Percentiles rank a stretch among this genome's conserved stretches.
These are phyloP conservation scores for Lagenaria siceraria DNA, from an alignment of 306 rosid genomes.

Conservation along the genomic window DNA sequence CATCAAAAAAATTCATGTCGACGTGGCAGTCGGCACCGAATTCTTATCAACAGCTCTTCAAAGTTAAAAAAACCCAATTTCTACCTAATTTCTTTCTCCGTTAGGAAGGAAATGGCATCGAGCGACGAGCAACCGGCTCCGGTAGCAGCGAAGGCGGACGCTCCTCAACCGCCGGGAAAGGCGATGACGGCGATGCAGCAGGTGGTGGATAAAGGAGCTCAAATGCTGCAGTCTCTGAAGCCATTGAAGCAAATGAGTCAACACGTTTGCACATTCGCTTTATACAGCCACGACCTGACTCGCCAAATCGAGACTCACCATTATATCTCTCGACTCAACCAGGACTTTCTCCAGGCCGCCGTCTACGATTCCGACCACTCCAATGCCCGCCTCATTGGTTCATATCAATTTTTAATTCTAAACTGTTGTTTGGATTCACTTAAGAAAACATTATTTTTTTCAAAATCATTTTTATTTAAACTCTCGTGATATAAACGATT, in stretches of 20 bases:
- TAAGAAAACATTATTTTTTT: no score
- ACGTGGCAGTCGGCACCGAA: neutral
- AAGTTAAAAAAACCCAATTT: no score
- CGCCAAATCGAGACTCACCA: slow-evolving; percentile 69
- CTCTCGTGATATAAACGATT: no score
- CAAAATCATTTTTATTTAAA: no score
- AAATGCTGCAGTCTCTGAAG: slow-evolving; percentile 42
- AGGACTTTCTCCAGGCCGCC: slow-evolving; percentile 59
- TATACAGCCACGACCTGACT: slow-evolving; percentile 49
- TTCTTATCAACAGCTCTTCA: neutral
- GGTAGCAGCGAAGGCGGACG: slow-evolving; percentile 9
- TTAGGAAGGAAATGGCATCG: slow-evolving; percentile 23
- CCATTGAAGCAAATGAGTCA: slow-evolving; percentile 49
- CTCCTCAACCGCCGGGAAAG: slow-evolving; percentile 23
- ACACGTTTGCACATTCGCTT: slow-evolving; percentile 50
- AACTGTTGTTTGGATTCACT: no score
- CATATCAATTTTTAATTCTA: neutral
- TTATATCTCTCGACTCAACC: slow-evolving; percentile 35
- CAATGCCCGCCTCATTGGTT: slow-evolving; percentile 44
- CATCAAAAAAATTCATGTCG: neutral
- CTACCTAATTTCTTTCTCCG: neutral
- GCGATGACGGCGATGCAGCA: slow-evolving; percentile 34
- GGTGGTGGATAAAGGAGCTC: slow-evolving; percentile 40
- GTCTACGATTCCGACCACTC: slow-evolving; percentile 46
- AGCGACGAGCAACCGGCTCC: slow-evolving; percentile 21